Conservation (phyloP, 192 early-diverging fungal species). For the Linnemannia exigua region DNA sequence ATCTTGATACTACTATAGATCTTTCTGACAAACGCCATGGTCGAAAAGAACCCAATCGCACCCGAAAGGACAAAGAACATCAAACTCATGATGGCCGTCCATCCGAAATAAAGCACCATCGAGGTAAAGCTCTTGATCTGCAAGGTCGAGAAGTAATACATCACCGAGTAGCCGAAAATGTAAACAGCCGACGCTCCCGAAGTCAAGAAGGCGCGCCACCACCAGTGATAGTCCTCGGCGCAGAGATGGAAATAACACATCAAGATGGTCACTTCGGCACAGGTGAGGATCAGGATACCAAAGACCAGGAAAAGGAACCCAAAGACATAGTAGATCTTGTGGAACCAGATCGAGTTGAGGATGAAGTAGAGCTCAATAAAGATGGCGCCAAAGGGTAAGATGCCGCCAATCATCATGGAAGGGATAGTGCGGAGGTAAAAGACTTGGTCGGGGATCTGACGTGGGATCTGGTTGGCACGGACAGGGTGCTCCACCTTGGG, state of each 20-base stretch:
- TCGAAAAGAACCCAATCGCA: conserved; percentile 84
- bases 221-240: conserved; percentile 87
- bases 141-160: conserved; percentile 87
- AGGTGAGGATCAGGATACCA: conserved; percentile 85
- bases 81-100: conserved; percentile 82
- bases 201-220: conserved; percentile 92
- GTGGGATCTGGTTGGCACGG: conserved; percentile 93
- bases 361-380: conserved; percentile 99
- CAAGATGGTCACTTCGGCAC: conserved; percentile 91
- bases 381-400: conserved; percentile 93
- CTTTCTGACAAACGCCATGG: conserved; percentile 81
- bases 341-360: conserved; percentile 94
- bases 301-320: conserved; percentile 94
- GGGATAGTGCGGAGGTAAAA: conserved; percentile 83
- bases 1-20: conserved; percentile 92
- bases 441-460: conserved; percentile 91
- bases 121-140: conserved; percentile 85
- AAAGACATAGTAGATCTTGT: conserved; percentile 94
- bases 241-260: conserved; percentile 93
- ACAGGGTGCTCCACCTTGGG: conserved; percentile 81
- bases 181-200: conserved; percentile 91
- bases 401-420: conserved; percentile 83
- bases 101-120: conserved; percentile 93
- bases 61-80: conserved; percentile 84
- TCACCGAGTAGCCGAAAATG: conserved; percentile 88